Base-by-base conservation (phyloP, 139 green algal species). In the Haematococcus sp. region DNA sequence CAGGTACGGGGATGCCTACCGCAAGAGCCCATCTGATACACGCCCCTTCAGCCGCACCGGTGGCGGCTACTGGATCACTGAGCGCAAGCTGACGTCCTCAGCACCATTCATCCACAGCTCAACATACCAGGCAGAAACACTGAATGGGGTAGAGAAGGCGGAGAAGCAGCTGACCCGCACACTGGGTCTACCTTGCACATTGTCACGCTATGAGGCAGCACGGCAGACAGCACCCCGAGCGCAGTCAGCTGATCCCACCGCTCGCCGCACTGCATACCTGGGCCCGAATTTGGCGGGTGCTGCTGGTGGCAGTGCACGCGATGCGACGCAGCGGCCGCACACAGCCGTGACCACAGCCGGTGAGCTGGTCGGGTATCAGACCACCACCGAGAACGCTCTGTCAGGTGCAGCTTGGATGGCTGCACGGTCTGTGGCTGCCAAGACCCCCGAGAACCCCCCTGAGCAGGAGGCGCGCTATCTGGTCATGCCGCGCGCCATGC, bases 81-180 rank as follows among this genome's bases (percentile, higher is more conserved):
- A 64, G 63, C 51, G 17, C 15, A 31, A 63, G 44, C 40, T 73
- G 15, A 56, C 60, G 0, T 19, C 31, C 1, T 16, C 19, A 5
- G 68, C 65, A 2, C 73, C 71, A 17, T 90, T 90, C 74, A 75
- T 71, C 27, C 71, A 61, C n/a, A 83, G 34, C 35, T 78, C 67
- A 60, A 86, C 77, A 9, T 90, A 90, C 75, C 71, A 82, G 55
- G 71, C 63, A 7, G 85, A 90, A 70, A 54, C 84, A 7, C 69
- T 84, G 33, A 35, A 80, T 19, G 70, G 74, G 35, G 66, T 25
- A 0, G 56, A 72, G 1, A 87, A 55, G 2, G 70, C 78, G 2
- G 70, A 68, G 0, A 33, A 73, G 16, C 78, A 85, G 67, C 43
- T 89, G 60, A 35, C 20, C 3, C 63, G 64, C 4, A 64, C 68